Conservation (phyloP, 2,329 filamentous ascomycete genomes). For the Phialocephala sp. region DNA sequence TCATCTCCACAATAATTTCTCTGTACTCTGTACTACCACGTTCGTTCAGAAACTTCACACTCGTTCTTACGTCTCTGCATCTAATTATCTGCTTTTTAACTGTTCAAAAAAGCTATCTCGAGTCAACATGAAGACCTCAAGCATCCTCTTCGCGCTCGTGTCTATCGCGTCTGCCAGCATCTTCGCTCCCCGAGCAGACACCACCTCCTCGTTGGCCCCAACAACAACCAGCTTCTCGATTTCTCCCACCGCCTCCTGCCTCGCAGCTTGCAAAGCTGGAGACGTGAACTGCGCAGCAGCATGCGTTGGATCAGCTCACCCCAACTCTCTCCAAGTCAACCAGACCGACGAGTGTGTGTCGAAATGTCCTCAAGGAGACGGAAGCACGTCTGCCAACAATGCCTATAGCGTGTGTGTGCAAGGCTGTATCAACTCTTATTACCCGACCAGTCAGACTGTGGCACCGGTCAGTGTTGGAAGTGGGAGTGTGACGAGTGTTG, state of each 20-base stretch:
- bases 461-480: not conserved
- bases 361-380: constrained; percentile 1
- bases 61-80: not conserved
- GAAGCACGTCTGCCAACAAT: not conserved
- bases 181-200: not conserved
- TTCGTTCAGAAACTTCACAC: constrained; percentile 7
- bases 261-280: constrained; percentile 8
- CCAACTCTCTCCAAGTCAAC: constrained; percentile 6
- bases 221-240: constrained; percentile 10
- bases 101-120: not conserved
- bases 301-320: constrained; percentile 8
- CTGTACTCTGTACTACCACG: not conserved
- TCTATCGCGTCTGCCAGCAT: not conserved
- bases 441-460: constrained; percentile 7
- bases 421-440: not conserved
- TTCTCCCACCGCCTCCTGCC: constrained; percentile 7
- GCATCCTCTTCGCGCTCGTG: constrained; percentile 2
- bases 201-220: not conserved
- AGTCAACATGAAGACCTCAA: constrained; percentile 10
- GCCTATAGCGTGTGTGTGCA: not conserved
- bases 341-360: constrained; percentile 4
- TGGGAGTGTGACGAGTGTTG: not conserved
- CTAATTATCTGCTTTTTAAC: not conserved
- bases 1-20: not conserved
- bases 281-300: constrained; percentile 11